Percentiles rank a stretch among this genome's conserved stretches.
Conservation (phyloP, 352 stramenopile genomes). For the Globisporangium radiosum region DNA sequence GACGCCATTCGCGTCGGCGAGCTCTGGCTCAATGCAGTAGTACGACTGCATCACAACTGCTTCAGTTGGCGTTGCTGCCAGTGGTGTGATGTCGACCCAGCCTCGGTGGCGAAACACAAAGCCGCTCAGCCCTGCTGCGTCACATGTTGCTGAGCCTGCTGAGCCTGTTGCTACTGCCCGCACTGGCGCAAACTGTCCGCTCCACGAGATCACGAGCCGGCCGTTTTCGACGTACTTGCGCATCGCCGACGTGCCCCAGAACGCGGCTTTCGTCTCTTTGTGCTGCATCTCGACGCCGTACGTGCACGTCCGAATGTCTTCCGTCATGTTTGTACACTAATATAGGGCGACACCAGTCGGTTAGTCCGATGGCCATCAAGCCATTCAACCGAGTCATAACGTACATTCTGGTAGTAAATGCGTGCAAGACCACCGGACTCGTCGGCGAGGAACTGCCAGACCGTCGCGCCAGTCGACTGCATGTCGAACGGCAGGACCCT, state of each 20-base stretch:
- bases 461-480: conserved; percentile 6
- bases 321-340: conserved; percentile 14
- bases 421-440: conserved; percentile 4
- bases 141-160: too few species aligned
- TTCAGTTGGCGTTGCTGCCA: conserved; percentile 1
- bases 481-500: conserved; percentile 14
- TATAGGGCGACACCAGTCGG: not conserved
- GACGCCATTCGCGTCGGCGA: not conserved
- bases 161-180: not conserved
- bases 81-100: conserved; percentile 13
- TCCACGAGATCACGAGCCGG: conserved; percentile 12
- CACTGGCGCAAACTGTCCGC: conserved; percentile 1
- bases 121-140: not conserved
- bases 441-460: conserved; percentile 13
- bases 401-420: conserved; percentile 13
- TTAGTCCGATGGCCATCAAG: too few species aligned
- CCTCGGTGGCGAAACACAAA: conserved; percentile 11
- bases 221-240: conserved; percentile 15
- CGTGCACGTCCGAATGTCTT: conserved; percentile 10
- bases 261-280: conserved; percentile 11
- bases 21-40: conserved; percentile 11
- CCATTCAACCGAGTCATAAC: not conserved
- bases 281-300: conserved; percentile 14
- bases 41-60: conserved; percentile 15
- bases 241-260: conserved; percentile 11